Base-by-base conservation (phyloP, 768 basidiomycete genomes). In the Sistotremastrum suecicum region DNA sequence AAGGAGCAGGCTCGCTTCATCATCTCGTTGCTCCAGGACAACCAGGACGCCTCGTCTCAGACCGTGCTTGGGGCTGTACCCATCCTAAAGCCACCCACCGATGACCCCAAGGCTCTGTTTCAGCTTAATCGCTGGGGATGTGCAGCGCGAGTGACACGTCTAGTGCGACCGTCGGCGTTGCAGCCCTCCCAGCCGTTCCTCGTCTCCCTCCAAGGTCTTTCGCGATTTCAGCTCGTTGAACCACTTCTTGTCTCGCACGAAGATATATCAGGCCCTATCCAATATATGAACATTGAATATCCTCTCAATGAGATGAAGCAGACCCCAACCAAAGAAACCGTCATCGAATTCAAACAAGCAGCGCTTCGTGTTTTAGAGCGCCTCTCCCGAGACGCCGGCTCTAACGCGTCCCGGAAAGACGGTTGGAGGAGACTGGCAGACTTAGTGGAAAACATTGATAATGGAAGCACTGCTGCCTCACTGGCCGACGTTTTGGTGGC, bases 401-500 rank as follows among this genome's bases (percentile, higher is more conserved):
- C 64, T 42, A 67, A 70, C 42, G 60, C 70, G 29, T 35, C 11
- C 9, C 67, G 75, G 48, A 74, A 74, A 48, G 84, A 86, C 34
- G 75, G 74, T 5, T 86, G 79, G 62, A 59, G 69, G 54, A 82
- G 79, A 60, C 75, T 85, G 44, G 69, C 79, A 3, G 65, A 63
- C 33, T 80, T 86, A 74, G 66, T 87, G 7, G 83, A 86, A 48
- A 82, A 88, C 35, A 69, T 80, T 10, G 70, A 78, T 0, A 70
- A 74, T 51, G 69, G 72, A 6, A 20, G 20, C 20, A 66, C 76
- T 31, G 74, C 78, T 0, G 71, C 76, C 3, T 83, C 80, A 75
- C 77, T 86, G 70, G 82, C 83, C 0, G 85, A 88, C 54, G 75
- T 85, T 8, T 69, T 88, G 34, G 69, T 86, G 10, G 51, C 60